Percentiles rank a stretch among this genome's conserved stretches.
Evolutionary conservation across 306 rosid genomes (phyloP).

Genomic region (Gastrolobium villosum): DNA sequence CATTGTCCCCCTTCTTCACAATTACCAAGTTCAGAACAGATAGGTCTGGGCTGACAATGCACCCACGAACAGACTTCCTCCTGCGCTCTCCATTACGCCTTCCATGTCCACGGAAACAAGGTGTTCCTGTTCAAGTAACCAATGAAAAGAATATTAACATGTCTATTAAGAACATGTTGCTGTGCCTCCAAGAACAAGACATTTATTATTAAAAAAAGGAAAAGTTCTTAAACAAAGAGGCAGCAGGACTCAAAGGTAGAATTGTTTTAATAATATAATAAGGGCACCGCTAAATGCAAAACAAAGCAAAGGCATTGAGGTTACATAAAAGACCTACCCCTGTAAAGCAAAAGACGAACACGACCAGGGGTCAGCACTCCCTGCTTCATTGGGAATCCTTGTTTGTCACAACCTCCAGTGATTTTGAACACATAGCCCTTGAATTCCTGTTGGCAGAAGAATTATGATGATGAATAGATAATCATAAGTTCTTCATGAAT

Average conservation of each 20-base stretch:
- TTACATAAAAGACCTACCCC: conserved; percentile 35
- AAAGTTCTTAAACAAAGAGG: background rate
- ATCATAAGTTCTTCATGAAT: background rate
- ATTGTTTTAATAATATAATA: background rate
- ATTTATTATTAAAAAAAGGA: background rate
- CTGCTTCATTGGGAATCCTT: conserved; percentile 64
- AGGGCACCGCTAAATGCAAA: background rate
- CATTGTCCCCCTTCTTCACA: conserved; percentile 60
- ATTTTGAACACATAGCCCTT: conserved; percentile 59
- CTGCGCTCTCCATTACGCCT: conserved; percentile 63
- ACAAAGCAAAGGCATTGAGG: background rate
- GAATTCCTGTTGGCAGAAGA: conserved; percentile 47
- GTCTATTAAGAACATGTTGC: background rate
- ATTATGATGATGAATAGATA: background rate
- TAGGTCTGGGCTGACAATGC: conserved; percentile 61
- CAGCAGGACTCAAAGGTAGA: background rate
- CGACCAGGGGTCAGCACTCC: conserved; percentile 65
- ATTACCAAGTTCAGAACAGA: conserved; percentile 58
- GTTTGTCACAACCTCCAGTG: conserved; percentile 62
- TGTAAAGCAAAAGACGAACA: conserved; percentile 55
- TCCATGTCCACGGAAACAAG: conserved; percentile 59
- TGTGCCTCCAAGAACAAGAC: background rate
- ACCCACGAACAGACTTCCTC: conserved; percentile 61
- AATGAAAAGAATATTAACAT: background rate
- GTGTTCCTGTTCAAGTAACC: conserved; percentile 47